Percentiles rank a stretch among this genome's conserved stretches.
Conservation (phyloP, 1,139 yeast genomes). For the Scheffersomyces titani region DNA sequence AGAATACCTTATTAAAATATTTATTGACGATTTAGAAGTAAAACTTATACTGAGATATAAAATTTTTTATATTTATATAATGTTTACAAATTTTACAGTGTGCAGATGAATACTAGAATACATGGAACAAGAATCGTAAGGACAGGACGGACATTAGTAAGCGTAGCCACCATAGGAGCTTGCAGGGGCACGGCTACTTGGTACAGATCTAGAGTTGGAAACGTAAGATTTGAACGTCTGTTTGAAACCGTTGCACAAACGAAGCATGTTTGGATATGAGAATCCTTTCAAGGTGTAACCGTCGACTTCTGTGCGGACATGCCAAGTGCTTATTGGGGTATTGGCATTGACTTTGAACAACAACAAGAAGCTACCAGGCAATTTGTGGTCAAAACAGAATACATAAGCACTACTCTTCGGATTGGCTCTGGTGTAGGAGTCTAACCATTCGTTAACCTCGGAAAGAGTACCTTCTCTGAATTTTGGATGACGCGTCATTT, state of each 20-base stretch:
- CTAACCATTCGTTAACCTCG: slow-evolving; percentile 86
- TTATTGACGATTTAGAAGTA: too few species aligned
- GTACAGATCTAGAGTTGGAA: slow-evolving; percentile 9
- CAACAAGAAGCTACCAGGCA: slow-evolving; percentile 89
- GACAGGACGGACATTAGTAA: slow-evolving; percentile 15
- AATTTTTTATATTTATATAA: slow-evolving; percentile 1
- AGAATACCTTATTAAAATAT: not conserved
- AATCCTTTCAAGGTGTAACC: slow-evolving; percentile 82
- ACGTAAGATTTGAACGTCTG: slow-evolving; percentile 47
- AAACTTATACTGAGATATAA: not conserved
- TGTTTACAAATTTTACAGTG: slow-evolving; percentile 1
- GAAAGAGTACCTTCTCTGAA: slow-evolving; percentile 79
- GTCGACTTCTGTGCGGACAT: slow-evolving; percentile 82
- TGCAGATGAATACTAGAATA: slow-evolving; percentile 2
- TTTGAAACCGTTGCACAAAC: slow-evolving; percentile 94
- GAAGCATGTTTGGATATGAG: slow-evolving; percentile 82
- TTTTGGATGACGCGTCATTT: slow-evolving; percentile 84
- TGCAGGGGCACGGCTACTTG: slow-evolving; percentile 13
- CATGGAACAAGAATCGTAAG: slow-evolving; percentile 1
- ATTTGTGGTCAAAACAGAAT: slow-evolving; percentile 86
- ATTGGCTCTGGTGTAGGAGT: slow-evolving; percentile 87
- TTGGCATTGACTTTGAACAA: slow-evolving; percentile 77
- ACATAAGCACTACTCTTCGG: slow-evolving; percentile 90
- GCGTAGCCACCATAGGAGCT: slow-evolving; percentile 30
- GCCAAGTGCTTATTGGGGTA: slow-evolving; percentile 82